phyloP scores from a whole-genome alignment of 2,329 filamentous ascomycete species.

The Trichoderma aggressivum region DNA sequence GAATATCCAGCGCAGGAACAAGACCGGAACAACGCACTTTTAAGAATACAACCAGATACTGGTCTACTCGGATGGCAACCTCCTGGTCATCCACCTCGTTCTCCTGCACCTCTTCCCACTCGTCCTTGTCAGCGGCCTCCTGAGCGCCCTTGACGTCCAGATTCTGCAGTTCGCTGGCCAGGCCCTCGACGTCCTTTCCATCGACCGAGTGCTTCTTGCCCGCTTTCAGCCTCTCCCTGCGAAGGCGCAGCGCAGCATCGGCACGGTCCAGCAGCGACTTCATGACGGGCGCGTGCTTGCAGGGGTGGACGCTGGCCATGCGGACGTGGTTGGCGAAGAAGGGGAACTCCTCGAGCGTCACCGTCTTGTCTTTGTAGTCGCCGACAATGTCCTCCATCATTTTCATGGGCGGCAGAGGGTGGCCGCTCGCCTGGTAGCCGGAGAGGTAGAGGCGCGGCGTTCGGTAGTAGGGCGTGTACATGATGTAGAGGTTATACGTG shows the following conservation, averaged over 20 bases:
- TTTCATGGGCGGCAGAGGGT: constrained; percentile 73
- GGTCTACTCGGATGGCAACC: constrained; percentile 80
- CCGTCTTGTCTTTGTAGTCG: constrained; percentile 97
- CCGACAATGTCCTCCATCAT: constrained; percentile 98
- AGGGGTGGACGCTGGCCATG: constrained; percentile 95
- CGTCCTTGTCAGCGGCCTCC: constrained; percentile 52
- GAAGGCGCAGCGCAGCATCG: constrained; percentile 85
- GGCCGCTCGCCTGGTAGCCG: constrained; percentile 75
- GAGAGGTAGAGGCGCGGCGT: constrained; percentile 94
- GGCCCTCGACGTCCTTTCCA: constrained; percentile 69
- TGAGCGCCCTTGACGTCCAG: constrained; percentile 56
- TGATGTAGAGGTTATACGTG: constrained; percentile 98
- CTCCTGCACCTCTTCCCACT: constrained; percentile 64
- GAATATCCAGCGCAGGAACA: background rate
- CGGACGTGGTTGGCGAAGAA: constrained; percentile 90
- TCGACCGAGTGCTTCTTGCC: constrained; percentile 40
- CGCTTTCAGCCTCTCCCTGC: constrained; percentile 73
- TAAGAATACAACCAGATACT: constrained; percentile 82
- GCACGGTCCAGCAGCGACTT: constrained; percentile 94
- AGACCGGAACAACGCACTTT: constrained; percentile 54
- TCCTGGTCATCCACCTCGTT: constrained; percentile 64
- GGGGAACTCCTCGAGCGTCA: constrained; percentile 95
- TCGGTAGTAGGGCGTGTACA: constrained; percentile 94
- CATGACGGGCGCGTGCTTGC: constrained; percentile 97
- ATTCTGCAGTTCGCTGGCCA: constrained; percentile 76